Base-by-base conservation (phyloP, 306 rosid species). In the Mimosa pudica region DNA sequence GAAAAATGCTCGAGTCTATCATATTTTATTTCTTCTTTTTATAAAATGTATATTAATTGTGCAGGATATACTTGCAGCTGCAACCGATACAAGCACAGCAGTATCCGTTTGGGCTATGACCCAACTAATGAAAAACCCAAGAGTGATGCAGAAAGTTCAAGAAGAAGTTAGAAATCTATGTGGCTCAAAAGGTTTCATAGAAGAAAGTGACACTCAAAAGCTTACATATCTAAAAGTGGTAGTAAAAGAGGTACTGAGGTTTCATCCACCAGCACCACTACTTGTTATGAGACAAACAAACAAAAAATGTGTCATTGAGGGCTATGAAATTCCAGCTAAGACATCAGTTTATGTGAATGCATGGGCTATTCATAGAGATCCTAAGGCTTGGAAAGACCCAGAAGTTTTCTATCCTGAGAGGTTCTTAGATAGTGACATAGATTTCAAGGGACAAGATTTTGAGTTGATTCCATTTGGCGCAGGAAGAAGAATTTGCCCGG, bases 401-500 rank as follows among this genome's bases (percentile, higher is more conserved):
- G 60, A 0, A 41, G 62, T 61, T 10, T 83, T 74, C 32, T 69
- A 32, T 58, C 83, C 78, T 0, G 81, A 79, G 35, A 83, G 83
- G 18, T 83, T 83, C 30, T 51, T 78, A 12, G 73, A 48, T 1
- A 68, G 5, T 74, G 4, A 12, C 6, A 41, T 69, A 6, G 76
- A 69, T 74, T 83, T 79, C 68, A n/a, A 6, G 0, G 80, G 80
- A 8, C 54, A 47, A 58, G 52, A 83, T 66, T 83, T 83, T 13
- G 83, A 79, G 10, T 9, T 83, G 0, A 58, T 83, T 17, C 85
- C 71, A 0, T 77, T 77, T 54, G 79, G 82, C 2, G 75, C 57
- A 1, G 82, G 85, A 5, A 73, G 80, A 12, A 60, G 80, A 75
- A 79, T 79, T 20, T 79, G 83, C 32, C 83, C 83, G 0, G 83